Evolutionary conservation across 108 stramenopile species (phyloP).

Genomic region (Nitzschia inconspicua): DNA sequence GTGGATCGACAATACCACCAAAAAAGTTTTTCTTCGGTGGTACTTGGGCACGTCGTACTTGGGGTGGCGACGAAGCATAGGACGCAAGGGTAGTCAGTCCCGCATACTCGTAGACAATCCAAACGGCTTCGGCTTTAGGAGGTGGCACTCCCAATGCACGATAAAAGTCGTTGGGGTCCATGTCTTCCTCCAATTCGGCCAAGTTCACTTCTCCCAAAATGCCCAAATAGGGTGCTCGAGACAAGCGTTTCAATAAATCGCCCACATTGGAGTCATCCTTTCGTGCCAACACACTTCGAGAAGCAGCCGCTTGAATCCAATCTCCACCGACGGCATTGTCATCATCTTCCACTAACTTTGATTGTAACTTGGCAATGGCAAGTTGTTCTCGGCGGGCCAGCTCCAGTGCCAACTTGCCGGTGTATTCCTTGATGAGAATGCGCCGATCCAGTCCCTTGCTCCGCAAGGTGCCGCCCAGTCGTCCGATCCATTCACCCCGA

Average conservation of each 20-base stretch:
- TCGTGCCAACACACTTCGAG: slow-evolving; percentile 41
- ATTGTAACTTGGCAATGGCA: slow-evolving; percentile 52
- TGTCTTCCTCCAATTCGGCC: slow-evolving; percentile 69
- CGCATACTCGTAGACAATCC: slow-evolving; percentile 80
- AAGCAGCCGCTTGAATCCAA: slow-evolving; percentile 49
- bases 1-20: slow-evolving; percentile 45
- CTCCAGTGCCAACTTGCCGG: slow-evolving; percentile 45
- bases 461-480: slow-evolving; percentile 36
- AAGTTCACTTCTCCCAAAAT: slow-evolving; percentile 76
- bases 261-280: slow-evolving; percentile 60
- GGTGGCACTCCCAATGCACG: slow-evolving; percentile 61
- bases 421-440: slow-evolving; percentile 74
- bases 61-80: slow-evolving; percentile 41
- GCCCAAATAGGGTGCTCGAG: slow-evolving; percentile 43
- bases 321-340: slow-evolving; percentile 34
- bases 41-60: slow-evolving; percentile 33
- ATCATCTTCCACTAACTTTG: slow-evolving; percentile 28
- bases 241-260: slow-evolving; percentile 30
- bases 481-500: slow-evolving; percentile 64
- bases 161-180: slow-evolving; percentile 74
- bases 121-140: slow-evolving; percentile 59
- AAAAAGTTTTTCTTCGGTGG: slow-evolving; percentile 66
- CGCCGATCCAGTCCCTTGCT: slow-evolving; percentile 65
- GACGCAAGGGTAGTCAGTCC: slow-evolving; percentile 54
- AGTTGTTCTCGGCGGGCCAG: slow-evolving; percentile 52